phyloP scores from a whole-genome alignment of 2,329 filamentous ascomycete species.

The Ilyonectria robusta region DNA sequence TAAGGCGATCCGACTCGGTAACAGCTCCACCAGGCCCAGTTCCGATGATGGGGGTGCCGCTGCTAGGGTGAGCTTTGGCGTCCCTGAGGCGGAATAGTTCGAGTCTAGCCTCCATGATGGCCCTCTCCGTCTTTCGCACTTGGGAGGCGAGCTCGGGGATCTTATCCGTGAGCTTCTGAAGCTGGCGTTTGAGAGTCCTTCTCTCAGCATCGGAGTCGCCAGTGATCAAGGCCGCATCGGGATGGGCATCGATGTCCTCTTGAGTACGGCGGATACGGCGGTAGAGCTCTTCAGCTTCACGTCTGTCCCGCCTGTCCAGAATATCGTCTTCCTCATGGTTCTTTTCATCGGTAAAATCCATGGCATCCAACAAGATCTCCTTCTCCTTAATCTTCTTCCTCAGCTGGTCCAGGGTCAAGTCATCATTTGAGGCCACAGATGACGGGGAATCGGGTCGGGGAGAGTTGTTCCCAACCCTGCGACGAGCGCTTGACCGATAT shows the following conservation, averaged over 20 bases:
- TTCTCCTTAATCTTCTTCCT: constrained; percentile 95
- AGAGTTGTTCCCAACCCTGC: constrained; percentile 84
- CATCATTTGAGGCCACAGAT: constrained; percentile 80
- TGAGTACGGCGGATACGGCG: constrained; percentile 91
- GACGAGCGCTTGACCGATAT: constrained; percentile 93
- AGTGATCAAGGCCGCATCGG: constrained; percentile 77
- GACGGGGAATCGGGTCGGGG: constrained; percentile 85
- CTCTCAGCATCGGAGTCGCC: constrained; percentile 91
- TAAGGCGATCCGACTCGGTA: constrained; percentile 94
- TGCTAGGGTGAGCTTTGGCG: constrained; percentile 89
- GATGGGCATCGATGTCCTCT: constrained; percentile 94
- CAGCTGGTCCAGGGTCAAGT: constrained; percentile 87
- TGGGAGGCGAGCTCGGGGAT: constrained; percentile 93
- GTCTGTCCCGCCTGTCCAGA: constrained; percentile 89
- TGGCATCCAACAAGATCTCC: constrained; percentile 93
- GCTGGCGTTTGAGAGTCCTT: constrained; percentile 86
- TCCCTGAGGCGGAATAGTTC: constrained; percentile 95
- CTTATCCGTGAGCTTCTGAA: constrained; percentile 90
- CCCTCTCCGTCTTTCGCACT: constrained; percentile 90
- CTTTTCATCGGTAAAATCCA: constrained; percentile 96
- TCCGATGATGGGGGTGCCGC: constrained; percentile 85
- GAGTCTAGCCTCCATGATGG: constrained; percentile 90
- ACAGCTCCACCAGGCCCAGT: constrained; percentile 92
- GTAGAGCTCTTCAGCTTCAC: constrained; percentile 94
- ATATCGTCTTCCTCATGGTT: constrained; percentile 91